Evolutionary conservation across 2,329 filamentous ascomycete genomes (phyloP).

Genomic region (Hymenoscyphus salicellus): DNA sequence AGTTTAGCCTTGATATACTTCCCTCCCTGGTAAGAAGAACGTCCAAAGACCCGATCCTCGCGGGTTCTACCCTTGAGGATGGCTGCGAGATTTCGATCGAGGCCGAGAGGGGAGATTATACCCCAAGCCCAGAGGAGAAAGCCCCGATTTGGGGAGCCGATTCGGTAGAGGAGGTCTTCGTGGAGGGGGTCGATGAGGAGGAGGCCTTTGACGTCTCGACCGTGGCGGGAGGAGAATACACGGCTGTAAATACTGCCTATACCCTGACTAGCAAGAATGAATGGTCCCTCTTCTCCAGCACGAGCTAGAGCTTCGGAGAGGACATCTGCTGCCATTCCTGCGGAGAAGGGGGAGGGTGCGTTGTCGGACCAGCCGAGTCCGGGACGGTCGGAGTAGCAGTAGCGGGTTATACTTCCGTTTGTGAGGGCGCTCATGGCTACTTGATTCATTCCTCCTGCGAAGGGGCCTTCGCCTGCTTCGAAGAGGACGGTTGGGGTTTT

Average conservation of each 20-base stretch:
- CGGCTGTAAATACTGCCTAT: constrained; percentile 85
- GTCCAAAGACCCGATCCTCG: constrained; percentile 81
- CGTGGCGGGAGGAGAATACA: constrained; percentile 84
- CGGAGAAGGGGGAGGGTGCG: constrained; percentile 87
- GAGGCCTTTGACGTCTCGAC: constrained; percentile 70
- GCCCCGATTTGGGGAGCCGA: constrained; percentile 67
- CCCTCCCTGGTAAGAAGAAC: constrained; percentile 71
- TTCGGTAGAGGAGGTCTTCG: constrained; percentile 72
- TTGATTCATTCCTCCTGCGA: constrained; percentile 74
- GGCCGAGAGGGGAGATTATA: constrained; percentile 78
- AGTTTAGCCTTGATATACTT: constrained; percentile 87
- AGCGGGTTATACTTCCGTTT: constrained; percentile 80
- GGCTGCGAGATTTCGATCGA: constrained; percentile 76
- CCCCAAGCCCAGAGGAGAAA: constrained; percentile 86
- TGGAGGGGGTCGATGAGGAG: constrained; percentile 86
- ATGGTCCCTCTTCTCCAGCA: constrained; percentile 81
- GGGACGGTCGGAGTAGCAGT: constrained; percentile 94
- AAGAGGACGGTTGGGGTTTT: constrained; percentile 76
- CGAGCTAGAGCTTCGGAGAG: constrained; percentile 80
- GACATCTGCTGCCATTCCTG: constrained; percentile 86
- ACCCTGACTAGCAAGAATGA: constrained; percentile 82
- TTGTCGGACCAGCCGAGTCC: constrained; percentile 88
- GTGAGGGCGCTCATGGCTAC: constrained; percentile 73
- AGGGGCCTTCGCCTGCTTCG: constrained; percentile 76
- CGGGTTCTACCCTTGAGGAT: constrained; percentile 77